Evolutionary conservation across 768 basidiomycete genomes (phyloP), one percentile per base, ranked within the genome.

Genomic region (Infundibulicybe gibba): DNA sequence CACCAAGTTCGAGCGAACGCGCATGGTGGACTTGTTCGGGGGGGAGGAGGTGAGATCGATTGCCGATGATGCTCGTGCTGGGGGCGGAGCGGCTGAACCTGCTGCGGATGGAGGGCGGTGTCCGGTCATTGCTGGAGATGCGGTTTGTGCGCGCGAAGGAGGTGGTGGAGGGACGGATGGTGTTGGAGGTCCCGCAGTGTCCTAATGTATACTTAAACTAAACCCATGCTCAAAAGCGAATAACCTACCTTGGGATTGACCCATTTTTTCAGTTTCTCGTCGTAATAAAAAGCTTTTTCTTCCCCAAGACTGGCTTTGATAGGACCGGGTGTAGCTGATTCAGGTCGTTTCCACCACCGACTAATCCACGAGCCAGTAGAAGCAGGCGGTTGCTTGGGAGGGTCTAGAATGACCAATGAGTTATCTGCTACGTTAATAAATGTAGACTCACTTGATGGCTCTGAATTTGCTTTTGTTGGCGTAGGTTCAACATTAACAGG

Each of bases 191-290:
- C 79, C 81, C 45, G 80, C 61, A 33, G 79, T 81, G 50, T 67
- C 77, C 89, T 91, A 54, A 49, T 16, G 42, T 12, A 46, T n/a
- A 40, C 37, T 43, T n/a, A 54, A 34, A 6, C 33, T 31, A 3
- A 25, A 17, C 30, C 32, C 17, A 34, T 40, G 8, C 15, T 39
- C 42, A 20, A n/a, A 21, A 49, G 44, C n/a, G 20, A 47, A 43
- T 16, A 8, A 5, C 52, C 67, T 62, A 91, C 93, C 71, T 87
- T 93, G 67, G 88, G 94, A 63, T 97, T 94, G 20, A 99, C 85
- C 97, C 97, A 99, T 51, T 87, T 81, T 63, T 94, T 94, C 49
- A 86, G 76, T n/a, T 97, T 93, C 57, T 88, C 85, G 61, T 99
- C 97, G 61, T 90, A 99, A 58, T 91, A 87, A 70, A 98, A 95